A percentile compares a stretch with the other conserved stretches of the same genome.
These are phyloP conservation scores for Holtermannia corniformis DNA, from an alignment of 768 basidiomycete genomes.

Conservation along the genomic window DNA sequence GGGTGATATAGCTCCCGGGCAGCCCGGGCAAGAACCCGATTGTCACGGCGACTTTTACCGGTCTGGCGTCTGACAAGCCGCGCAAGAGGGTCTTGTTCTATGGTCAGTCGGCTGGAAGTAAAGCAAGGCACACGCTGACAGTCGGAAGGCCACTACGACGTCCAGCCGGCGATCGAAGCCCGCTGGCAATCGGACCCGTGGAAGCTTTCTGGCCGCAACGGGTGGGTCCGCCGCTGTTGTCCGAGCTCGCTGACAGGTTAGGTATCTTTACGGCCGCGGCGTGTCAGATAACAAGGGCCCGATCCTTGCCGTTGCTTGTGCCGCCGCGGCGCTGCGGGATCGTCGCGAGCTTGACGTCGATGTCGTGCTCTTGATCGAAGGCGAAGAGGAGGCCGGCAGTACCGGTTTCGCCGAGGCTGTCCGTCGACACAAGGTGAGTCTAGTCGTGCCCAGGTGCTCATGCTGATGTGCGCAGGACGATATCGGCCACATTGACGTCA, in stretches of 20 bases:
- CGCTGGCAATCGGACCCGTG: conserved; percentile 84
- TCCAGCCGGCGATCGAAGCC: conserved; percentile 66
- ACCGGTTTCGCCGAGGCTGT: conserved; percentile 74
- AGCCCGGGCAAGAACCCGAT: conserved; percentile 72
- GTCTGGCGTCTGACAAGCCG: conserved; percentile 47
- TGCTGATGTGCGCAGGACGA: conserved; percentile 48
- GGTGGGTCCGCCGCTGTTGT: conserved; percentile 47
- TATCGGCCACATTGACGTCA: conserved; percentile 80
- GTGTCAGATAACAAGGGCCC: conserved; percentile 95
- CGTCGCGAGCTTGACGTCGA: conserved; percentile 70
- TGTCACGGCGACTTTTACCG: conserved; percentile 74
- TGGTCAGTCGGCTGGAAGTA: conserved; percentile 48
- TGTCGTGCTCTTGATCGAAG: conserved; percentile 83
- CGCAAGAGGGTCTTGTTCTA: conserved; percentile 69
- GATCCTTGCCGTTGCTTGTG: conserved; percentile 79
- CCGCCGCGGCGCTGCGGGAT: conserved; percentile 69
- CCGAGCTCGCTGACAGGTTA: conserved; percentile 1
- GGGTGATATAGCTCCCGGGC: conserved; percentile 55
- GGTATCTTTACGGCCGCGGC: conserved; percentile 45
- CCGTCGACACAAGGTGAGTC: conserved; percentile 57
- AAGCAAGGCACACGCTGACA: background rate
- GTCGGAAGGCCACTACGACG: conserved; percentile 80
- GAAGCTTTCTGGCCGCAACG: conserved; percentile 67
- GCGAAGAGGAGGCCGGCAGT: conserved; percentile 95
- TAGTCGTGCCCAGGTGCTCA: background rate